Evolutionary conservation across 192 early-diverging fungal genomes (phyloP).

Genomic region (Gonapodya prolifera): DNA sequence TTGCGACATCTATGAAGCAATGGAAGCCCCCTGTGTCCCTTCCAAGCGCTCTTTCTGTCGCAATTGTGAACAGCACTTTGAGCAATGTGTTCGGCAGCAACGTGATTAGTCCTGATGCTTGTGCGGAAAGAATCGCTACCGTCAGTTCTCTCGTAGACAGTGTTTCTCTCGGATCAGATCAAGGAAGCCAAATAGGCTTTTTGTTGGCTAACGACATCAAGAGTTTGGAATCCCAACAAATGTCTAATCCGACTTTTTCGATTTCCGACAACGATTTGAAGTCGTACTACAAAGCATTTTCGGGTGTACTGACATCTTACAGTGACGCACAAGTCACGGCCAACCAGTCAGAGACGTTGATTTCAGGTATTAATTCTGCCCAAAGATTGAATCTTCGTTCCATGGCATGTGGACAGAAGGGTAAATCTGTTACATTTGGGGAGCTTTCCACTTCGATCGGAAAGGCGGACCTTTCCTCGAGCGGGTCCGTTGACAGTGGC

Average conservation of each 20-base stretch:
- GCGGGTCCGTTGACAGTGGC: not conserved
- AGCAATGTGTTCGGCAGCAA: not conserved
- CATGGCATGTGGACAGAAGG: not conserved
- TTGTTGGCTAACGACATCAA: not conserved
- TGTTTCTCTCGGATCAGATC: not conserved
- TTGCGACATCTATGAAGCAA: not conserved
- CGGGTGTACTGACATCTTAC: not conserved
- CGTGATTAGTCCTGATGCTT: not conserved
- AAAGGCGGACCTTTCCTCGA: not conserved
- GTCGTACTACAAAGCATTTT: not conserved
- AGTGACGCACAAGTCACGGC: not conserved
- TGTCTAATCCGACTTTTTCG: not conserved
- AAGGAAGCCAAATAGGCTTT: not conserved
- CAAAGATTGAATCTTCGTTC: not conserved
- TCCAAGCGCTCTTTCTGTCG: not conserved
- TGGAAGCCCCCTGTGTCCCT: not conserved
- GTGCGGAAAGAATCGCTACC: not conserved
- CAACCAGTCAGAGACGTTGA: not conserved
- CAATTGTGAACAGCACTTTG: not conserved
- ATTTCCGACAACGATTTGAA: not conserved
- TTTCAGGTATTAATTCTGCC: not conserved
- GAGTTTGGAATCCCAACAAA: not conserved
- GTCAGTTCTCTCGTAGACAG: not conserved
- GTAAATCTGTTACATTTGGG: not conserved
- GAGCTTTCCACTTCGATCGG: not conserved